Evolutionary conservation across 2,329 filamentous ascomycete species (phyloP), one percentile per base, ranked within the genome.

Genomic region (Emergomyces pasteurianus): DNA sequence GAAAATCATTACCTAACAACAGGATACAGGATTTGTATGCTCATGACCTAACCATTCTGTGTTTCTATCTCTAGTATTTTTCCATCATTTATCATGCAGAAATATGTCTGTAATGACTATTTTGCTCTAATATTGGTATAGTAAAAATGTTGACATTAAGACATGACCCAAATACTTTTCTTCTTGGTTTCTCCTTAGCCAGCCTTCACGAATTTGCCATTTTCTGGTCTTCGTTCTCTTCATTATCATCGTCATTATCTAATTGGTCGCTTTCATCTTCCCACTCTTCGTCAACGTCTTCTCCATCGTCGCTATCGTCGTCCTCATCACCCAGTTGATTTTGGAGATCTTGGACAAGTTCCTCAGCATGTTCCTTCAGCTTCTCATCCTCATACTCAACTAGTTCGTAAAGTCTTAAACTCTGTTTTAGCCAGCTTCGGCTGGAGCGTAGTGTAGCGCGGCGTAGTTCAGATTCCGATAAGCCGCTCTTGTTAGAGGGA

Each of bases 391-490:
- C 92, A 71, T 96, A 97, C 58, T 92, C 86, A 67, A 94, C 82
- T 67, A 83, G 71, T 46, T 83, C 78, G 72, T 89, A 97, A n/a
- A 96, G 81, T 70, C 86, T 86, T 65, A 95, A 78, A 70, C 90
- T 89, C 69, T 88, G 89, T 61, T 84, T 85, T 54, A 97, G 79
- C 90, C 92, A 96, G 69, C 88, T 85, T 60, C 89, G 83, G 68
- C 90, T 89, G 18, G 89, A 86, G 60, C 83, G 83, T 80, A 90
- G 85, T 5, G 85, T 81, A 0, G 81, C 78, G 65, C 82, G 82
- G 75, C 84, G 83, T 55, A 79, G 78, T 54, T 83, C 79, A 46
- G 78, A 68, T 66, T 70, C 60, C 46, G 66, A 68, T 52, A 68
- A 61, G 52, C 65, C 46, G 63, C 64, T 67, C 59, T 68, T 66